Percentiles rank a stretch among this genome's conserved stretches.
Evolutionary conservation across 257 asterid species (phyloP).

Genomic region (Petunia axillaris): DNA sequence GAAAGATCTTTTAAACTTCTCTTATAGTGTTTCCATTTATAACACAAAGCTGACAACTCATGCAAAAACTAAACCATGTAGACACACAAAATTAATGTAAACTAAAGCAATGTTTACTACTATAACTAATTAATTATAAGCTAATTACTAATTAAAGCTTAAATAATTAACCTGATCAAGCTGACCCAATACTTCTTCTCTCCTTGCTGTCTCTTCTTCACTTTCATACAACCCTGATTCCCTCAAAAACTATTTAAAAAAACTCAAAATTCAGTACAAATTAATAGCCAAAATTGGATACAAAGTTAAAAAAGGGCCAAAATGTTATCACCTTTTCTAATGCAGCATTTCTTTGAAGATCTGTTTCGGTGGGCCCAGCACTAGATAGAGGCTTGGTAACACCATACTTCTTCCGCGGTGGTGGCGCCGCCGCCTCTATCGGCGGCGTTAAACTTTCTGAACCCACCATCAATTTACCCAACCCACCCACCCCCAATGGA

Average conservation of each 20-base stretch:
- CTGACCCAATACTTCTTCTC: conserved; percentile 29
- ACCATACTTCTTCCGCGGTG: conserved; percentile 31
- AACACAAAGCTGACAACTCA: too few species aligned
- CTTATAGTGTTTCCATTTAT: too few species aligned
- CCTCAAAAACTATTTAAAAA: conserved; percentile 25
- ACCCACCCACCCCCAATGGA: not conserved
- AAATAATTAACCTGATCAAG: conserved; percentile 24
- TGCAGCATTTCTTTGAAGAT: conserved; percentile 33
- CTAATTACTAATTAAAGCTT: not conserved
- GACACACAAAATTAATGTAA: not conserved
- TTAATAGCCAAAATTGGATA: not conserved
- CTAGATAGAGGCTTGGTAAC: conserved; percentile 33
- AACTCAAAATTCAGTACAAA: conserved; percentile 3
- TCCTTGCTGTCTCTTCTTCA: conserved; percentile 31
- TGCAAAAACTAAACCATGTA: too few species aligned
- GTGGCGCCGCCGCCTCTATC: not conserved
- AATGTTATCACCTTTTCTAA: conserved; percentile 27
- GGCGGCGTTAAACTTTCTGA: conserved; percentile 29
- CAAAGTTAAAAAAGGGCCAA: not conserved
- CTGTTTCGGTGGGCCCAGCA: conserved; percentile 36
- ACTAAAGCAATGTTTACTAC: not conserved
- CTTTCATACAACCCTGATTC: conserved; percentile 29
- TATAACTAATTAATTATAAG: not conserved
- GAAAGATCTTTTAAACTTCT: too few species aligned
- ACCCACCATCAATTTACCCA: conserved; percentile 23